phyloP scores from a whole-genome alignment of 2,329 filamentous ascomycete genomes.

The Westerdykella aurantiaca region DNA sequence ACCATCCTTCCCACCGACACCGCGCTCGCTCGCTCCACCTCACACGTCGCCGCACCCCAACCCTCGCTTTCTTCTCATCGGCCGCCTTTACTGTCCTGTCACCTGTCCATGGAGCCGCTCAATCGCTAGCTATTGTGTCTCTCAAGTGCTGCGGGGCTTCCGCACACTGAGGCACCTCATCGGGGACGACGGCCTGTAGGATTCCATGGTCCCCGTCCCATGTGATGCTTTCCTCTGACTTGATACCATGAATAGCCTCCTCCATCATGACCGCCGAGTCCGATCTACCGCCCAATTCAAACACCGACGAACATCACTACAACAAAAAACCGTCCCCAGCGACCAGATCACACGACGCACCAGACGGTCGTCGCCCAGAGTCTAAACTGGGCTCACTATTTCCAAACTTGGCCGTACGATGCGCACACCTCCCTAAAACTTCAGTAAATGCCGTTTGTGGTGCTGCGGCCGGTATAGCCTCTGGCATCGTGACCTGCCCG shows the following conservation, averaged over 20 bases:
- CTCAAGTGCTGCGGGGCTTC: conserved; percentile 41
- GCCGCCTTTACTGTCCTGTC: conserved; percentile 8
- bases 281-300: conserved; percentile 34
- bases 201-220: conserved; percentile 2
- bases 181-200: conserved; percentile 38
- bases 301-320: conserved; percentile 27
- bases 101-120: conserved; percentile 38
- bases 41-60: background rate
- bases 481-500: conserved; percentile 90
- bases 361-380: conserved; percentile 7
- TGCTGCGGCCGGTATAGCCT: conserved; percentile 83
- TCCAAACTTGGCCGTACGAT: conserved; percentile 36
- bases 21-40: background rate
- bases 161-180: conserved; percentile 37
- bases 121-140: conserved; percentile 38
- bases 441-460: conserved; percentile 78
- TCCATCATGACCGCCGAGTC: conserved; percentile 31
- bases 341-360: conserved; percentile 12
- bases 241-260: conserved; percentile 19
- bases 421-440: conserved; percentile 47
- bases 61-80: conserved; percentile 1
- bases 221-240: background rate
- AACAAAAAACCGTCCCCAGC: background rate
- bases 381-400: conserved; percentile 17
- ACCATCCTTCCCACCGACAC: conserved; percentile 1